Base-by-base conservation (phyloP, 179 eudicot genomes). In the Nepenthes alata region DNA sequence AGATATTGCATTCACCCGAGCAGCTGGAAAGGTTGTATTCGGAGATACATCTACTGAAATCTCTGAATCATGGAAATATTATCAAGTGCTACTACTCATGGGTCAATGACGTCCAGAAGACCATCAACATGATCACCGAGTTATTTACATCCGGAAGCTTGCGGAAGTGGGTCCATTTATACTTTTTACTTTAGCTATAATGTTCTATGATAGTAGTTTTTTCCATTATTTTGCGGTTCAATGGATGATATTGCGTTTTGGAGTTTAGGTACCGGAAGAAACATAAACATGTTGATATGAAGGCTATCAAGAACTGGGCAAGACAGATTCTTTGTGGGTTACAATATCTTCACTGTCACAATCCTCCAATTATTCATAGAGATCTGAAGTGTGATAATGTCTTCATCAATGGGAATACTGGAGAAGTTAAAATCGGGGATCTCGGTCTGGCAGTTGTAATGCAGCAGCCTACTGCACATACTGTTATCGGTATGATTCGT, bases 351-450 rank as follows among this genome's bases (percentile, higher is more conserved):
- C 95, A 87, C 57, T 63, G 78, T 70, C 90, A 83, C 49, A 66
- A 55, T 56, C 97, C 95, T 13, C 84, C 90, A 44, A 75, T 90
- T 35, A 80, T 87, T 66, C 97, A 90, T 66, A 70, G 97, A 66
- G 97, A 90, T 66, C 49, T 87, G 67, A 90, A 90, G 68, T 90
- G 97, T 55, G 97, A 87, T 68, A 90, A 90, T 72, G 65, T 90
- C 37, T 86, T 90, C 71, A 82, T 90, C 37, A 87, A 90, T 69
- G 97, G 97, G 58, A 81, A 90, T 75, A 74, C 75, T 49, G 97
- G 97, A 44, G 82, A 83, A 71, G 84, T 90, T 49, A 90, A 87
- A 74, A 81, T 90, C 60, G 97, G 97, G 25, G 93, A 90, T 68
- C 80, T 90, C 37, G 97, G 97, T 47, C 72, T 90, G 77, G 97